A percentile compares a stretch with the other conserved stretches of the same genome.
Evolutionary conservation across 768 basidiomycete genomes (phyloP).

Genomic region (Lactarius tabidus): DNA sequence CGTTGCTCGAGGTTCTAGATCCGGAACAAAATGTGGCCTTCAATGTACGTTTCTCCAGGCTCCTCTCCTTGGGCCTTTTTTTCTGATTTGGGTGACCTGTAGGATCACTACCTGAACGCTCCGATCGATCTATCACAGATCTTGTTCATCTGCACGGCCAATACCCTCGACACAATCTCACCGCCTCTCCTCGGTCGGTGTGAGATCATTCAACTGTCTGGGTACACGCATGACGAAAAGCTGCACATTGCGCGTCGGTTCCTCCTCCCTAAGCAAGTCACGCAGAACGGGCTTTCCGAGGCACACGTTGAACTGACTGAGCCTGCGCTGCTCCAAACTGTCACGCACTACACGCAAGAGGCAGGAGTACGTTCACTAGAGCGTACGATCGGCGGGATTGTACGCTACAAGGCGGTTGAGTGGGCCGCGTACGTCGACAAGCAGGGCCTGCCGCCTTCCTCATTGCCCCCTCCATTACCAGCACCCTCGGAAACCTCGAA

Average conservation of each 20-base stretch:
- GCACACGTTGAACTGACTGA: slow-evolving; percentile 63
- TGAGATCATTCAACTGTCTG: slow-evolving; percentile 79
- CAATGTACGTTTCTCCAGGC: slow-evolving; percentile 47
- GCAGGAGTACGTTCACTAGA: slow-evolving; percentile 92
- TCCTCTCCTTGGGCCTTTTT: neutral
- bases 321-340: slow-evolving; percentile 64
- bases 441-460: slow-evolving; percentile 25
- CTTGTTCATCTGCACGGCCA: slow-evolving; percentile 91
- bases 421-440: slow-evolving; percentile 68
- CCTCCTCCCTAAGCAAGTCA: slow-evolving; percentile 84
- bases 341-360: slow-evolving; percentile 81
- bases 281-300: slow-evolving; percentile 66
- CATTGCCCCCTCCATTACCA: slow-evolving; percentile 8
- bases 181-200: slow-evolving; percentile 86
- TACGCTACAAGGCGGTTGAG: slow-evolving; percentile 88
- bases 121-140: slow-evolving; percentile 86
- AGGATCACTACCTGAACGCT: slow-evolving; percentile 91
- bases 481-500: neutral
- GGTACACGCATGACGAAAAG: slow-evolving; percentile 90
- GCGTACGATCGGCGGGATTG: slow-evolving; percentile 81
- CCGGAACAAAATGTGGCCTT: slow-evolving; percentile 89
- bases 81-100: slow-evolving; percentile 11
- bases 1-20: slow-evolving; percentile 87
- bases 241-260: slow-evolving; percentile 83
- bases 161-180: slow-evolving; percentile 84